Evolutionary conservation across 306 rosid genomes (phyloP).

Genomic region (Styphnolobium japonicum): DNA sequence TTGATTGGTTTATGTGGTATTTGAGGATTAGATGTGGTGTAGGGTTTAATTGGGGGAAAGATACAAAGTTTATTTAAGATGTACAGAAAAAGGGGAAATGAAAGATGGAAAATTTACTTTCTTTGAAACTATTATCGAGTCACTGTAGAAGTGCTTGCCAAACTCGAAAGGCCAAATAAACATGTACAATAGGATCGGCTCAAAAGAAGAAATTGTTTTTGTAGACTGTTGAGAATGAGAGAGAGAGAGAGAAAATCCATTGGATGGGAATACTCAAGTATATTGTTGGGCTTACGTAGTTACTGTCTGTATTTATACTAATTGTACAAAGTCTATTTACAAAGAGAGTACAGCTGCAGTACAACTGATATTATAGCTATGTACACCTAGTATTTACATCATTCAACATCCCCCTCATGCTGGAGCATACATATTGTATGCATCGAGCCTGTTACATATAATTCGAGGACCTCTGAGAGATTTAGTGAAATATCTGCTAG

Average conservation of each 20-base stretch:
- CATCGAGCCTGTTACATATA: neutral
- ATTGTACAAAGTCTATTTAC: neutral
- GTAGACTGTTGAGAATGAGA: neutral
- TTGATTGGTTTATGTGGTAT: neutral
- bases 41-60: neutral
- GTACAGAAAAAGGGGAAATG: neutral
- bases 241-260: neutral
- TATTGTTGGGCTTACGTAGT: neutral
- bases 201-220: neutral
- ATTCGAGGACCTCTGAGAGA: neutral
- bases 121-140: neutral
- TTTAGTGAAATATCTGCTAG: neutral
- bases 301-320: neutral
- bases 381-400: too few relatives aligned
- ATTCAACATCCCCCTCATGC: neutral
- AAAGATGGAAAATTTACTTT: neutral
- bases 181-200: neutral
- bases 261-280: neutral
- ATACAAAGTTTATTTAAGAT: neutral
- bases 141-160: neutral
- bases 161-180: neutral
- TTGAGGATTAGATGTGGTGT: neutral
- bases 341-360: neutral
- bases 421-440: neutral
- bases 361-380: neutral